phyloP scores from a whole-genome alignment of 805 yeast genomes.

The Myxozyma mucilagina region DNA sequence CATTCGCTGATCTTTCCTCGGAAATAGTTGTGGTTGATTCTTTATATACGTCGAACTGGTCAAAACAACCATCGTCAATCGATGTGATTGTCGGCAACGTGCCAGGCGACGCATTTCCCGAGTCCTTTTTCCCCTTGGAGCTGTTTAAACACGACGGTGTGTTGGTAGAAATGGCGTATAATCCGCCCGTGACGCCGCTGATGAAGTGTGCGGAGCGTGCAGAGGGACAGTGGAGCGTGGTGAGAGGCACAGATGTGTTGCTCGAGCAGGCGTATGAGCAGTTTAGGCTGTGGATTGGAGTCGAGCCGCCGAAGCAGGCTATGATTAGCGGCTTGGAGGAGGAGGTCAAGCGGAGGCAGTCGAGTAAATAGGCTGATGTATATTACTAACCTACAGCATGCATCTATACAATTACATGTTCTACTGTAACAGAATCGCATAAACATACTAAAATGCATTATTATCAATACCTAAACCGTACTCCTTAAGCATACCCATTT shows the following conservation, averaged over 20 bases:
- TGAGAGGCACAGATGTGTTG: slow-evolving; percentile 89
- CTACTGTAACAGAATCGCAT: too few species aligned
- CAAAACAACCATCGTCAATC: slow-evolving; percentile 1
- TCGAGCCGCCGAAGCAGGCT: slow-evolving; percentile 37
- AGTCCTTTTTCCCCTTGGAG: slow-evolving; percentile 9
- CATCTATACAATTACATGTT: too few species aligned
- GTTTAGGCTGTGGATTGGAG: slow-evolving; percentile 66
- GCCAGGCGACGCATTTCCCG: slow-evolving; percentile 25
- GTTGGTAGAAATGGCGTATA: slow-evolving; percentile 90
- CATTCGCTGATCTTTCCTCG: slow-evolving; percentile 51
- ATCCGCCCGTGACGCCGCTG: slow-evolving; percentile 81
- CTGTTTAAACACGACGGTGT: slow-evolving; percentile 16
- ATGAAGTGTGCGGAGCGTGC: slow-evolving; percentile 70
- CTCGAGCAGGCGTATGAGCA: slow-evolving; percentile 92
- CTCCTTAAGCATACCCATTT: too few species aligned
- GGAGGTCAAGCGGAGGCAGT: slow-evolving; percentile 21
- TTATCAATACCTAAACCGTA: too few species aligned
- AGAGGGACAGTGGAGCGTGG: slow-evolving; percentile 65
- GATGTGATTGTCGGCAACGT: slow-evolving; percentile 24
- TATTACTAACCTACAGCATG: neutral
- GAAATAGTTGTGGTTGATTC: slow-evolving; percentile 17
- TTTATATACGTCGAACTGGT: slow-evolving; percentile 16
- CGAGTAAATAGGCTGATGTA: neutral
- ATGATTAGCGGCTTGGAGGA: slow-evolving; percentile 20
- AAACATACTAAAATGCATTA: too few species aligned